Conservation (phyloP, 371 early-diverging fungal species). For the Batrachochytrium dendrobatidis region DNA sequence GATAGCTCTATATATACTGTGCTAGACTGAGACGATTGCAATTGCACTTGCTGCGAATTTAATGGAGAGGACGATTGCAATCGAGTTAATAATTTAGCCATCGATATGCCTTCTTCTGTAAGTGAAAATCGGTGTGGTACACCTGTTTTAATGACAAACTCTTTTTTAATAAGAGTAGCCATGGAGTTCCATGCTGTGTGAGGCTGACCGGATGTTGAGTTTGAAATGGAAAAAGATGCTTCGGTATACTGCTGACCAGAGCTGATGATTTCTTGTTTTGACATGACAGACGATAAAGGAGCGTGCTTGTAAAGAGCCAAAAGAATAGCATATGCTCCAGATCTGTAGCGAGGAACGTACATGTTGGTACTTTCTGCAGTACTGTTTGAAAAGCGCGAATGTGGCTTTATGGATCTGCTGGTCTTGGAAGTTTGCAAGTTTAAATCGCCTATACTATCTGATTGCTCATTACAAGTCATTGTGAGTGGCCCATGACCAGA, state of each 20-base stretch:
- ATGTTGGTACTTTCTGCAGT: constrained; percentile 6
- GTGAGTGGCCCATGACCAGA: neutral
- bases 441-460: constrained; percentile 15
- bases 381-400: neutral
- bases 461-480: constrained; percentile 11
- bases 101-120: constrained; percentile 71
- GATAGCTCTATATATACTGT: no score
- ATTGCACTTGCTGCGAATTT: no score
- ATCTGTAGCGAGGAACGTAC: constrained; percentile 77
- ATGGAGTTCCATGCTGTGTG: constrained; percentile 79
- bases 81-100: no score
- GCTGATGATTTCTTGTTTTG: constrained; percentile 52
- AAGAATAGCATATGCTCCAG: constrained; percentile 83
- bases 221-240: constrained; percentile 55
- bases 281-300: constrained; percentile 24
- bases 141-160: constrained; percentile 56
- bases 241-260: constrained; percentile 59
- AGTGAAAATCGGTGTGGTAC: constrained; percentile 56
- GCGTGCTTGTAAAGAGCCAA: constrained; percentile 54
- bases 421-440: constrained; percentile 5
- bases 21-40: no score
- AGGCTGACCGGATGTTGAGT: constrained; percentile 16
- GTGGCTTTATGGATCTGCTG: neutral
- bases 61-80: no score
- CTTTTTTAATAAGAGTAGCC: constrained; percentile 59